phyloP scores from a whole-genome alignment of 352 stramenopile genomes.

The Phytopythium aichiense region DNA sequence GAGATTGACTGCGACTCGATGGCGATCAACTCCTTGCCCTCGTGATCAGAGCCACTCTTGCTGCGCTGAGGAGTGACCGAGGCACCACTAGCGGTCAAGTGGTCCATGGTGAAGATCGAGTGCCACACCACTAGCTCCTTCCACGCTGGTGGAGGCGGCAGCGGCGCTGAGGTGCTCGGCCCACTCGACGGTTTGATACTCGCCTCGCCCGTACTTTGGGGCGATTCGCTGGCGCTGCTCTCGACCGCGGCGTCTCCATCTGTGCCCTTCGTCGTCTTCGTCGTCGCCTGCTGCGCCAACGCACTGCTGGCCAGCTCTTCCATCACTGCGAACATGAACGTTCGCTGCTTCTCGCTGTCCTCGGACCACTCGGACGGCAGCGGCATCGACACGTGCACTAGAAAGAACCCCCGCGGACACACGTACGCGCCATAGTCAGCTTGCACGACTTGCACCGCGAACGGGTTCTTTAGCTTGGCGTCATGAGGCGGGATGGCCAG shows the following conservation, averaged over 20 bases:
- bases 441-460: conserved; percentile 69
- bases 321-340: conserved; percentile 38
- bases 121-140: conserved; percentile 40
- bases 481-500: conserved; percentile 67
- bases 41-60: background rate
- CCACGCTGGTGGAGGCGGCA: conserved; percentile 8
- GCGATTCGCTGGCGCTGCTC: background rate
- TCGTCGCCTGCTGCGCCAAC: conserved; percentile 6
- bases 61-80: background rate
- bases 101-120: conserved; percentile 62
- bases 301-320: conserved; percentile 23
- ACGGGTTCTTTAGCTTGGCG: conserved; percentile 41
- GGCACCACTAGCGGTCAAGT: conserved; percentile 17
- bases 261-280: conserved; percentile 1
- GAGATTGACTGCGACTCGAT: background rate
- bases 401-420: conserved; percentile 50
- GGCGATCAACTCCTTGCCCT: background rate
- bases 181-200: background rate
- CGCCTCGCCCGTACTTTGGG: background rate
- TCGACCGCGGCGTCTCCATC: background rate
- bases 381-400: conserved; percentile 65
- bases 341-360: conserved; percentile 26
- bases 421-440: conserved; percentile 61
- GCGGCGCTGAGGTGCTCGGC: background rate
- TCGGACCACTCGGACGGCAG: conserved; percentile 36